These are phyloP conservation scores for Chaetomium tenue DNA, from an alignment of 495 filamentous ascomycete species.

Conservation along the genomic window DNA sequence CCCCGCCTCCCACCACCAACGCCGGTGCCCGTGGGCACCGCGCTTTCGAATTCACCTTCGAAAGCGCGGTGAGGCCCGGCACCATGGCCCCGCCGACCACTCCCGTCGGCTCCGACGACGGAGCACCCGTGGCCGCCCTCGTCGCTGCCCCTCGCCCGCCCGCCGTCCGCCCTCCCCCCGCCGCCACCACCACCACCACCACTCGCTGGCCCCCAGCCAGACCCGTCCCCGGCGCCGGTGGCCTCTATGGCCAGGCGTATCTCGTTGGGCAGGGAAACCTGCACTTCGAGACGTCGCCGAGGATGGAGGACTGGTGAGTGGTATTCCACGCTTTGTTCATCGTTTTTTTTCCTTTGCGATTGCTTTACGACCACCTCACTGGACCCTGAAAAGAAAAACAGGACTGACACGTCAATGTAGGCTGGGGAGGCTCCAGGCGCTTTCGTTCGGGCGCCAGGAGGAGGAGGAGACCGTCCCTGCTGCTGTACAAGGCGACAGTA, in stretches of 20 bases:
- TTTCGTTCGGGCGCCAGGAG: slow-evolving; percentile 12
- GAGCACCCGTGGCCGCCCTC: background rate
- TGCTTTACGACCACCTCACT: background rate
- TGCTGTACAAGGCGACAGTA: background rate
- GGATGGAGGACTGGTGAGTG: slow-evolving; percentile 13
- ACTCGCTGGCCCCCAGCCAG: background rate
- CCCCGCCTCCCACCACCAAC: background rate
- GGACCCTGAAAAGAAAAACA: background rate
- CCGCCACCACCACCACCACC: background rate
- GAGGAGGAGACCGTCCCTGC: background rate
- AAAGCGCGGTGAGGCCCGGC: slow-evolving; percentile 4
- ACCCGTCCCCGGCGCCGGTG: background rate
- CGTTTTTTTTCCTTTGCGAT: background rate
- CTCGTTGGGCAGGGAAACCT: background rate
- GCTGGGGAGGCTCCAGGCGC: slow-evolving; percentile 4
- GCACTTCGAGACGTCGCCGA: slow-evolving; percentile 4
- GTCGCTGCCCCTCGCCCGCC: background rate
- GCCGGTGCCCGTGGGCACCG: background rate
- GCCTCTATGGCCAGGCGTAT: slow-evolving; percentile 2
- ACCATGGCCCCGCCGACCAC: background rate
- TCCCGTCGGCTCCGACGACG: background rate
- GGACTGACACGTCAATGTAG: background rate
- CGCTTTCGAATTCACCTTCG: slow-evolving; percentile 10
- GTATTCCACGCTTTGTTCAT: no score
- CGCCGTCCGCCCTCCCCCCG: background rate